Base-by-base conservation (phyloP, 257 asterid species). In the Dorcoceras hygrometricum region DNA sequence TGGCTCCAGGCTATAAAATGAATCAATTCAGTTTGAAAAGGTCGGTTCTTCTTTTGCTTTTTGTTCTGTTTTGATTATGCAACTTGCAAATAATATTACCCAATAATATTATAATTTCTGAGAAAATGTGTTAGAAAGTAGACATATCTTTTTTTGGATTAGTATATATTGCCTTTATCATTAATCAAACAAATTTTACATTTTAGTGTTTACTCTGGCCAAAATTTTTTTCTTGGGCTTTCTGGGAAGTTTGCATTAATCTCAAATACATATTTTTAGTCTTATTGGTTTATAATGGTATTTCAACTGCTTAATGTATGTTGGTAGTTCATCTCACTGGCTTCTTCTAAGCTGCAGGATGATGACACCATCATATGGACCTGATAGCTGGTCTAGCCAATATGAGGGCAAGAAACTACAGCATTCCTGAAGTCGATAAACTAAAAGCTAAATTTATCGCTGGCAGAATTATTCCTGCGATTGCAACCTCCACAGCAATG, bases 401-500 rank as follows among this genome's bases (percentile, higher is more conserved):
- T 59, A 80, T 80, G 85, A 74, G 85, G 75, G 85, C 85, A 16
- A 68, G 85, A 69, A 80, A 80, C 63, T 80, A 80, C 27, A 71
- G 82, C 48, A 77, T 80, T 53, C 85, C 85, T 20, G 85, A 80
- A 68, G 85, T 80, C 5, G 85, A 80, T 62, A 80, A 80, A 67
- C 85, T 80, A 4, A 74, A 77, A 48, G 85, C 85, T 43, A 80
- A 80, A 32, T 74, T 80, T 58, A 80, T 80, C 50, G 85, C 85
- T 2, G 85, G 85, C 14, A 71, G 80, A 70, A 80, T 80, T 3
- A 80, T 80, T 56, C 85, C 85, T 16, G 85, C 85, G 24, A 80
- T 80, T 59, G 85, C 85, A 39, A 80, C 85, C 34, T 77, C 85
- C 63, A 80, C 85, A 19, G 85, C 85, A 9, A 65, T 80, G 85